Evolutionary conservation across 1,284 basidiomycete genomes (phyloP).

Genomic region (Moniliophthora roreri): DNA sequence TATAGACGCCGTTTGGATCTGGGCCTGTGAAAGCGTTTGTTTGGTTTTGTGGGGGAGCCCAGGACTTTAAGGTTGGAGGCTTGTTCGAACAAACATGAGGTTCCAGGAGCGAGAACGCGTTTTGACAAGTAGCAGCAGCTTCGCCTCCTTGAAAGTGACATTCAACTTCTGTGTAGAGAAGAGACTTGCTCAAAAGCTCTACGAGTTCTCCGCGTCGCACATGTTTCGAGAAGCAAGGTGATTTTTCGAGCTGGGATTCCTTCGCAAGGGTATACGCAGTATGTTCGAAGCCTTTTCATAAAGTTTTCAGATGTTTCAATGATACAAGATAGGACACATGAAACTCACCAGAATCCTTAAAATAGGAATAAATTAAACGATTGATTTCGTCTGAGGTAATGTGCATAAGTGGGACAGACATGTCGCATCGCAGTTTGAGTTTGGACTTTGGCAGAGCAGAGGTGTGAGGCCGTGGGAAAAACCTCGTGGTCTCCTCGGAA

Average conservation of each 20-base stretch:
- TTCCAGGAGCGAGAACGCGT: conserved; percentile 69
- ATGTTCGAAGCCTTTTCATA: conserved; percentile 80
- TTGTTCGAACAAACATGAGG: conserved; percentile 64
- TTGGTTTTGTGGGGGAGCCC: conserved; percentile 18
- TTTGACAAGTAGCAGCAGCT: conserved; percentile 61
- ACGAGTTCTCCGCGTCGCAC: conserved; percentile 82
- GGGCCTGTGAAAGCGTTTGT: conserved; percentile 13
- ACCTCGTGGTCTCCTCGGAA: too few species aligned
- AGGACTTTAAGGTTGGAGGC: conserved; percentile 22
- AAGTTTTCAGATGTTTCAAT: neutral
- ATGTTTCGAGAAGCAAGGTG: conserved; percentile 63
- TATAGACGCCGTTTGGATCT: neutral
- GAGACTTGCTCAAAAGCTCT: conserved; percentile 76
- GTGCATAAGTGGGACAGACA: conserved; percentile 31
- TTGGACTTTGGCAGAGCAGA: neutral
- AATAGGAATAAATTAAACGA: conserved; percentile 79
- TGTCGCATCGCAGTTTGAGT: neutral
- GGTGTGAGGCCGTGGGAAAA: neutral
- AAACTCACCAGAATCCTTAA: conserved; percentile 70
- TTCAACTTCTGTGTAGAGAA: conserved; percentile 84
- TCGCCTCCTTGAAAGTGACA: conserved; percentile 69
- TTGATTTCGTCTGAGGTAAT: conserved; percentile 85
- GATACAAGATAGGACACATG: neutral
- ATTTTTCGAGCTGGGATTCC: conserved; percentile 69
- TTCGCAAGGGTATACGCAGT: conserved; percentile 44